Conservation (phyloP, 441 rosid species). For the Jatropha podagrica region DNA sequence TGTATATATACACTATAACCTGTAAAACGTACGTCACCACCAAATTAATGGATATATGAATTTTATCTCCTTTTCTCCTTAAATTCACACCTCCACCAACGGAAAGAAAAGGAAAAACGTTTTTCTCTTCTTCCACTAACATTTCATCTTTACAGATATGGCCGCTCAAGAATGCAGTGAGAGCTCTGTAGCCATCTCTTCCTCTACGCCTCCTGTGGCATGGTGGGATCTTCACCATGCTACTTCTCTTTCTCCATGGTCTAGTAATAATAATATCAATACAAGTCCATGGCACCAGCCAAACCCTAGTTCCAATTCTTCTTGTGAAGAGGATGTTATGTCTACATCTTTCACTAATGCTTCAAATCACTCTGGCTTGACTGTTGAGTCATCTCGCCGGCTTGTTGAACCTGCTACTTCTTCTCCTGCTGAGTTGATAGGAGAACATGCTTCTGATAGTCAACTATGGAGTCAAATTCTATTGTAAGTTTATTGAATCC, state of each 20-base stretch:
- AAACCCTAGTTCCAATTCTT: slow-evolving; percentile 53
- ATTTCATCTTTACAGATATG: slow-evolving; percentile 27
- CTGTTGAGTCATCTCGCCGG: slow-evolving; percentile 52
- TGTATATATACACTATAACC: slow-evolving; percentile 15
- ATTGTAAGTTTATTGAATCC: slow-evolving; percentile 44
- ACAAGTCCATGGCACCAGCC: slow-evolving; percentile 32
- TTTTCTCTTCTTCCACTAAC: slow-evolving; percentile 7
- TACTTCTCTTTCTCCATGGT: slow-evolving; percentile 46
- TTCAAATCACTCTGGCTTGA: slow-evolving; percentile 62
- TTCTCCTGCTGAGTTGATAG: slow-evolving; percentile 43
- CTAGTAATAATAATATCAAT: slow-evolving; percentile 13
- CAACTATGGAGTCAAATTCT: slow-evolving; percentile 68
- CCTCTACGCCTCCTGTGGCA: slow-evolving; percentile 33
- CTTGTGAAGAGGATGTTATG: slow-evolving; percentile 60
- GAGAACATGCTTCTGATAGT: slow-evolving; percentile 56
- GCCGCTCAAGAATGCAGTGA: slow-evolving; percentile 64
- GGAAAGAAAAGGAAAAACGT: neutral
- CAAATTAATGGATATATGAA: neutral
- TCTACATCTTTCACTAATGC: slow-evolving; percentile 52
- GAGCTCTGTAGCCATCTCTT: slow-evolving; percentile 34
- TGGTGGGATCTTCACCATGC: slow-evolving; percentile 67
- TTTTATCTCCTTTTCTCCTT: slow-evolving; percentile 24
- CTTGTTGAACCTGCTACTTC: slow-evolving; percentile 41
- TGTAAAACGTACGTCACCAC: slow-evolving; percentile 39
- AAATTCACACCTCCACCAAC: slow-evolving; percentile 32